These are phyloP conservation scores for Diversispora epigaea DNA, from an alignment of 192 early-diverging fungal species.

Conservation along the genomic window DNA sequence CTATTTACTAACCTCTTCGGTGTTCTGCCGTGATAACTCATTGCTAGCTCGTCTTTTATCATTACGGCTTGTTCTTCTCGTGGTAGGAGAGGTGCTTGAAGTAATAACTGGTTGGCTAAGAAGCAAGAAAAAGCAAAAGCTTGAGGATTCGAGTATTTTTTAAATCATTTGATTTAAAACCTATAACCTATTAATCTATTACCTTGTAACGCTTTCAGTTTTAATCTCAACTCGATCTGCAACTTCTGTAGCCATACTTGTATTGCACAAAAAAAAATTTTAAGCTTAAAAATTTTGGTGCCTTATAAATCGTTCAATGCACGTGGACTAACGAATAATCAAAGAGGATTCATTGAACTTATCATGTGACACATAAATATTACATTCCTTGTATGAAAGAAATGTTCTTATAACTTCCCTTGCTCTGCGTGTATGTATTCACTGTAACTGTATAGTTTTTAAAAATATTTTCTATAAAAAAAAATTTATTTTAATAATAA, in stretches of 20 bases:
- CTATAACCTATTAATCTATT: neutral
- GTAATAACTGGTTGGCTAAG: slow-evolving; percentile 16
- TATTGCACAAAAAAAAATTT: too few species aligned
- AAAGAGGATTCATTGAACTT: too few species aligned
- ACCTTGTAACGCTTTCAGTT: neutral
- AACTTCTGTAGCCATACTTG: slow-evolving; percentile 1
- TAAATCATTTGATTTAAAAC: neutral
- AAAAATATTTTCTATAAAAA: too few species aligned
- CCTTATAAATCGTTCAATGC: too few species aligned
- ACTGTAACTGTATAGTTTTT: too few species aligned
- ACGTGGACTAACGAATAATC: too few species aligned
- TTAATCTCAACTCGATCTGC: neutral
- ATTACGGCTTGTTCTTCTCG: slow-evolving; percentile 1
- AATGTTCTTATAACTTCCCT: too few species aligned
- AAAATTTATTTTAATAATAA: too few species aligned
- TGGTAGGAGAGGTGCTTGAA: slow-evolving; percentile 6
- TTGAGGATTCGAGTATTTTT: neutral
- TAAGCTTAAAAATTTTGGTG: too few species aligned
- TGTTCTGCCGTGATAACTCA: neutral
- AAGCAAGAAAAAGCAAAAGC: neutral
- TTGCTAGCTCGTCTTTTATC: slow-evolving; percentile 23
- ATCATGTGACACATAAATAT: too few species aligned
- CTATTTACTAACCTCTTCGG: slow-evolving; percentile 14
- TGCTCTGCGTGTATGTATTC: too few species aligned
- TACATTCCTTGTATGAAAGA: too few species aligned